Evolutionary conservation across 1,284 basidiomycete species (phyloP), one percentile per base, ranked within the genome.

Genomic region (Phylloporus sp.): DNA sequence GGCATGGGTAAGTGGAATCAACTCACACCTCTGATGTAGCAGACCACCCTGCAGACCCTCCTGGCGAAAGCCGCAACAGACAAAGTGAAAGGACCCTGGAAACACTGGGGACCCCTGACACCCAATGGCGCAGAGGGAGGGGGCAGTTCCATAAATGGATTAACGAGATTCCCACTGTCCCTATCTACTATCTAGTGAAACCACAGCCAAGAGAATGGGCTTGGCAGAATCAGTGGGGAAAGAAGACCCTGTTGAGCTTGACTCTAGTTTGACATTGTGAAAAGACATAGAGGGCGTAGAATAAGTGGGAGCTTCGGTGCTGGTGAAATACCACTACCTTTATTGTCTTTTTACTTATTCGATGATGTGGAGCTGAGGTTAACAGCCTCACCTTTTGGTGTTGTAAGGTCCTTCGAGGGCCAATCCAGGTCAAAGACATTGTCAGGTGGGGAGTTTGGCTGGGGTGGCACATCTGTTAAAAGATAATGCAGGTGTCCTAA

Each of bases 231-330:
- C 56, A 68, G 82, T 79, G 78, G 84, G 82, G 82, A 85, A 85
- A 85, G 84, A 85, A 85, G 84, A 85, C 82, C 82, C 82, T 85
- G 82, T 84, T 84, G 83, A 84, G 83, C 83, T 84, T 84, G 82
- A 84, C 83, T 84, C 82, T 84, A 85, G 83, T 85, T 82, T 85
- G 83, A 82, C 83, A 84, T 82, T 85, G 84, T 85, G 80, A 85
- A 83, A 83, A 84, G 84, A 85, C 83, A 85, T 85, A 84, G 79
- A 80, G 83, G 83, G 82, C 81, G 83, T 85, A 86, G 84, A 76
- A 85, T 86, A 84, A 84, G 84, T 84, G 84, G 85, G 82, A 85
- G 84, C 80, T 84, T 79, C 76, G 79, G 81, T 79, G 78, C 79
- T 79, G 74, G 80, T 85, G 84, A 86, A 84, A 85, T 85, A 85